Evolutionary conservation across 2,329 filamentous ascomycete species (phyloP).

Genomic region (Colletotrichum sp.): DNA sequence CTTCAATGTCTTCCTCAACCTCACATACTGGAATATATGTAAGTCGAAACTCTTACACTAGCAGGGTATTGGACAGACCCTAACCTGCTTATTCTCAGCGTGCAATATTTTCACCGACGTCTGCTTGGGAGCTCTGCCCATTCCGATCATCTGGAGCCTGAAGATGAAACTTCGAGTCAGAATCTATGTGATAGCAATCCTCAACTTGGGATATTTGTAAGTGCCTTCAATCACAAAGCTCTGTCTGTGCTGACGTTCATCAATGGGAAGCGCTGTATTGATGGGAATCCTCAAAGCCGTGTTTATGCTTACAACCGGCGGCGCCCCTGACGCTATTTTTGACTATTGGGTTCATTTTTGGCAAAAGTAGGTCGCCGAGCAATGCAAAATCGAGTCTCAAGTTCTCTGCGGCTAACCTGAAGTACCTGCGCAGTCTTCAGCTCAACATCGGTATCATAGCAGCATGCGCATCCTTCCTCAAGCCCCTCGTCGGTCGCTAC

Average conservation of each 20-base stretch:
- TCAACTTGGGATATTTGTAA: conserved; percentile 35
- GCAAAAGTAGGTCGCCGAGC: background rate
- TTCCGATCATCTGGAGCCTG: conserved; percentile 35
- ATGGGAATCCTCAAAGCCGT: conserved; percentile 34
- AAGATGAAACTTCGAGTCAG: conserved; percentile 28
- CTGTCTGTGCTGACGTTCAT: background rate
- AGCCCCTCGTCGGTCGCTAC: conserved; percentile 35
- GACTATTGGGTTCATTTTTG: background rate
- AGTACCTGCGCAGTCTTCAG: conserved; percentile 35
- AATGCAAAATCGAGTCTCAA: background rate
- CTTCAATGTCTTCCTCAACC: conserved; percentile 24
- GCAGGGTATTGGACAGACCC: too few relatives aligned
- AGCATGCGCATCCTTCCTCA: conserved; percentile 42
- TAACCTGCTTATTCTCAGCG: background rate
- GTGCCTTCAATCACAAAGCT: background rate
- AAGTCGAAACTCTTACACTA: background rate
- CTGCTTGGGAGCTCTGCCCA: conserved; percentile 30
- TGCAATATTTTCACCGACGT: conserved; percentile 36
- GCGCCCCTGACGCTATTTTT: conserved; percentile 25
- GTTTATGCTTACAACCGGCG: conserved; percentile 32
- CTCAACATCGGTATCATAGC: conserved; percentile 44
- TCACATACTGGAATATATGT: conserved; percentile 28
- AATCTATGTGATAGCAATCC: conserved; percentile 31
- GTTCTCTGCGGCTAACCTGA: background rate
- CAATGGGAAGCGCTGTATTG: conserved; percentile 26